Percentiles rank a stretch among this genome's conserved stretches.
phyloP scores from a whole-genome alignment of 345 rosid species.

The Euclidium syriacum region DNA sequence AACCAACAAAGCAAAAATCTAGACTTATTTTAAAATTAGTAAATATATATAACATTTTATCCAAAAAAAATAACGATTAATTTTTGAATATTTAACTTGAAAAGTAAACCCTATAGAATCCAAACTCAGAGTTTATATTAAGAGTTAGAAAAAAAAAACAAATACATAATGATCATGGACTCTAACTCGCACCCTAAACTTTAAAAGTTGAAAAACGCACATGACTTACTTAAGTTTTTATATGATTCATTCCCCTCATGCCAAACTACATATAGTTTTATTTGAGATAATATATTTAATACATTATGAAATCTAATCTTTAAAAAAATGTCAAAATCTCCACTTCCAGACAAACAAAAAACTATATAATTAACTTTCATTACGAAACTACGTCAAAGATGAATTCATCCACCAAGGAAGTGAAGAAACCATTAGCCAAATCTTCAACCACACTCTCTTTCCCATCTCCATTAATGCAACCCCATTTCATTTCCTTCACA shows the following conservation, averaged over 20 bases:
- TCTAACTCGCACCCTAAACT: neutral
- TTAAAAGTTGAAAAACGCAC: neutral
- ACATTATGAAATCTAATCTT: conserved; percentile 13
- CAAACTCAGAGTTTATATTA: neutral
- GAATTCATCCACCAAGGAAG: conserved; percentile 50
- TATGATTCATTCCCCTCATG: neutral
- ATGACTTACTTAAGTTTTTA: neutral
- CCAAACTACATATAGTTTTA: conserved; percentile 18
- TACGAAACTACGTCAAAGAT: conserved; percentile 32
- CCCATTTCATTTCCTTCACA: conserved; percentile 40
- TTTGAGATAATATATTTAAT: conserved; percentile 2
- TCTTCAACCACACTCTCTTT: conserved; percentile 33
- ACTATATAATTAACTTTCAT: neutral
- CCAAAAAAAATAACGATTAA: too few relatives aligned
- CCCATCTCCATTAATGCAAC: conserved; percentile 39
- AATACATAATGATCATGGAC: neutral
- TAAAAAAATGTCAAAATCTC: conserved; percentile 13
- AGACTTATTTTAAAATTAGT: too few relatives aligned
- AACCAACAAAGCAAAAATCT: too few relatives aligned
- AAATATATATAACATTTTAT: too few relatives aligned
- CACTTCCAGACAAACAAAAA: neutral
- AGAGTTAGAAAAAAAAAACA: conserved; percentile 3
- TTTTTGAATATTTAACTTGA: too few relatives aligned
- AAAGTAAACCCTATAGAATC: neutral
- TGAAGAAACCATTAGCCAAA: conserved; percentile 45